These are phyloP conservation scores for Thraustochytrium sp. DNA, from an alignment of 352 stramenopile species.

Conservation along the genomic window DNA sequence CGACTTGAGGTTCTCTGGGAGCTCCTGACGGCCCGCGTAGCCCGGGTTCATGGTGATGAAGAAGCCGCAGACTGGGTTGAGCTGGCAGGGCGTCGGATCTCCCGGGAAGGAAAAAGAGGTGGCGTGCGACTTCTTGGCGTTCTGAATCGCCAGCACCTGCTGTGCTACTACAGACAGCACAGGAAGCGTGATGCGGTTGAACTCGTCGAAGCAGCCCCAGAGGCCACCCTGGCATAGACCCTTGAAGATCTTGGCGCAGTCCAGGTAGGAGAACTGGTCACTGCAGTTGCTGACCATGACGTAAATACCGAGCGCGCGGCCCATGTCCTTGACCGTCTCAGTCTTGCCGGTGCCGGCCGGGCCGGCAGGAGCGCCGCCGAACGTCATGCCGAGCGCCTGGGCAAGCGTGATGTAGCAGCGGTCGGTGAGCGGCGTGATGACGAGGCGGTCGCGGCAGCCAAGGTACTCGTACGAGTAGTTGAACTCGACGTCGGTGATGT, in stretches of 20 bases:
- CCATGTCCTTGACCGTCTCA: conserved; percentile 86
- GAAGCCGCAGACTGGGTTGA: conserved; percentile 87
- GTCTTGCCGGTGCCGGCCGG: conserved; percentile 89
- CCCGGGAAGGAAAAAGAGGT: conserved; percentile 92
- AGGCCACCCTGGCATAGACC: conserved; percentile 84
- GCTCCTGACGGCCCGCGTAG: conserved; percentile 80
- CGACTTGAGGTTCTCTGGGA: conserved; percentile 85
- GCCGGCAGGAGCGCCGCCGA: conserved; percentile 85
- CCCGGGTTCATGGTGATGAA: conserved; percentile 90
- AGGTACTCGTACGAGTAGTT: conserved; percentile 95
- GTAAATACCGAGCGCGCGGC: conserved; percentile 76
- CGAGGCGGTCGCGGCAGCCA: conserved; percentile 79
- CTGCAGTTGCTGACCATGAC: conserved; percentile 89
- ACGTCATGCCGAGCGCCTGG: conserved; percentile 81
- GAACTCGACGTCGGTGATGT: conserved; percentile 96
- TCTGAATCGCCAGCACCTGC: conserved; percentile 58
- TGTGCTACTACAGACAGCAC: conserved; percentile 83
- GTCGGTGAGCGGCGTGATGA: conserved; percentile 87
- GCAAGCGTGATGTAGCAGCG: conserved; percentile 89
- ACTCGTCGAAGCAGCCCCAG: conserved; percentile 93
- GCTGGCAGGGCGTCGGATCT: conserved; percentile 81
- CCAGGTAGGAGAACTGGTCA: conserved; percentile 86
- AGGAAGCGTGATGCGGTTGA: conserved; percentile 88
- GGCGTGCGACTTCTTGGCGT: conserved; percentile 77
- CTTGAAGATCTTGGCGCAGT: conserved; percentile 87